Evolutionary conservation across 257 asterid genomes (phyloP).

Genomic region (Scutellaria barbata): DNA sequence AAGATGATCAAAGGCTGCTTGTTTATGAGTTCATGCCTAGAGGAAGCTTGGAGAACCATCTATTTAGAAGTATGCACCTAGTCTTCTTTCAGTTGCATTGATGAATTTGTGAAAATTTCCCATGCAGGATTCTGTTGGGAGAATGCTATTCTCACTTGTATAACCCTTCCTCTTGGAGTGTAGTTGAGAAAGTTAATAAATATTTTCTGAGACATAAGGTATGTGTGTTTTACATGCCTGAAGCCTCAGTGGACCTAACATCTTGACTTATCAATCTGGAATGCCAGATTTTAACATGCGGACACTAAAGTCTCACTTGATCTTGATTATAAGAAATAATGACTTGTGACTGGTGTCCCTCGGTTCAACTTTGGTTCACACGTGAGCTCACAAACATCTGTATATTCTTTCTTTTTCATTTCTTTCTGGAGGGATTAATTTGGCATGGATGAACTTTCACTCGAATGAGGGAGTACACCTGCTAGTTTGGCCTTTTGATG

Average conservation of each 20-base stretch:
- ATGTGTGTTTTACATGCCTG: background rate
- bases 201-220: background rate
- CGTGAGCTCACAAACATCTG: background rate
- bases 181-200: background rate
- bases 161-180: constrained; percentile 1
- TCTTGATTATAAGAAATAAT: background rate
- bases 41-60: constrained; percentile 99
- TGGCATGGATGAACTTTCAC: constrained; percentile 1
- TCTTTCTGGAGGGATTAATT: background rate
- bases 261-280: background rate
- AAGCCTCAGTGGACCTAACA: background rate
- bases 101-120: constrained; percentile 18
- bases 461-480: background rate
- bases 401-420: background rate
- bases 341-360: background rate
- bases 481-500: constrained; percentile 17
- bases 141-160: constrained; percentile 8
- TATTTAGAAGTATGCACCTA: constrained; percentile 77
- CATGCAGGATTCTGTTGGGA: background rate
- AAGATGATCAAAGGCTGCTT: constrained; percentile 94
- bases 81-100: constrained; percentile 28
- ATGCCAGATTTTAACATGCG: background rate
- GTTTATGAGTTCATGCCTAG: constrained; percentile 98
- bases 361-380: background rate
- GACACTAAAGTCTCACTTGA: background rate